Evolutionary conservation across 345 rosid species (phyloP).

Genomic region (Conringia planisiliqua): DNA sequence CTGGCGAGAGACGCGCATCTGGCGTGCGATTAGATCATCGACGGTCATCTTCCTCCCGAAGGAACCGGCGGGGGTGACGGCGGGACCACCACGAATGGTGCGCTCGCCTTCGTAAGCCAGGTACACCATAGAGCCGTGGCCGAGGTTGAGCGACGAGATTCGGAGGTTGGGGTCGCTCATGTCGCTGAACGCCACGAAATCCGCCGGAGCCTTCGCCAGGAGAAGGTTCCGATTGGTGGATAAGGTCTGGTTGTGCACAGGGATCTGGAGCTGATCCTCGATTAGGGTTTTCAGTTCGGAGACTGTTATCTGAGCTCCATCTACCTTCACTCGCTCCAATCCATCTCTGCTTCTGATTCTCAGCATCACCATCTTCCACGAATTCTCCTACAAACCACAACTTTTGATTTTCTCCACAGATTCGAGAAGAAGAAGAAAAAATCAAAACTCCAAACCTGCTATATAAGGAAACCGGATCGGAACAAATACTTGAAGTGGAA

Average conservation of each 20-base stretch:
- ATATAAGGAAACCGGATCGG: neutral
- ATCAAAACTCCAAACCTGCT: too few relatives aligned
- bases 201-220: conserved; percentile 58
- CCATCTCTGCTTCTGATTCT: conserved; percentile 95
- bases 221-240: conserved; percentile 74
- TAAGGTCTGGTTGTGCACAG: conserved; percentile 64
- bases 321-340: conserved; percentile 70
- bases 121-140: conserved; percentile 76
- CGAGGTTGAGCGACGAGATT: conserved; percentile 57
- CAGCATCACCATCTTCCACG: conserved; percentile 73
- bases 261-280: conserved; percentile 77
- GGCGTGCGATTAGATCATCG: conserved; percentile 85
- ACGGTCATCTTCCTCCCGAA: conserved; percentile 98
- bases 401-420: too few relatives aligned
- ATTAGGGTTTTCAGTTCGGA: conserved; percentile 72
- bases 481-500: conserved; percentile 8
- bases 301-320: conserved; percentile 47
- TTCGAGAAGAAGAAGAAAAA: too few relatives aligned
- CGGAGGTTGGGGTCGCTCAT: conserved; percentile 55
- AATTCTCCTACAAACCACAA: too few relatives aligned
- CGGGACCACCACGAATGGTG: conserved; percentile 55
- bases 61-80: conserved; percentile 71
- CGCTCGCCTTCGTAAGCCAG: conserved; percentile 81
- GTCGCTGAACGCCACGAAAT: conserved; percentile 54
- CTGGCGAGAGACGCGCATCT: conserved; percentile 81